A percentile compares a stretch with the other conserved stretches of the same genome.
These are phyloP conservation scores for Boletellus ananas DNA, from an alignment of 768 basidiomycete genomes.

Conservation along the genomic window DNA sequence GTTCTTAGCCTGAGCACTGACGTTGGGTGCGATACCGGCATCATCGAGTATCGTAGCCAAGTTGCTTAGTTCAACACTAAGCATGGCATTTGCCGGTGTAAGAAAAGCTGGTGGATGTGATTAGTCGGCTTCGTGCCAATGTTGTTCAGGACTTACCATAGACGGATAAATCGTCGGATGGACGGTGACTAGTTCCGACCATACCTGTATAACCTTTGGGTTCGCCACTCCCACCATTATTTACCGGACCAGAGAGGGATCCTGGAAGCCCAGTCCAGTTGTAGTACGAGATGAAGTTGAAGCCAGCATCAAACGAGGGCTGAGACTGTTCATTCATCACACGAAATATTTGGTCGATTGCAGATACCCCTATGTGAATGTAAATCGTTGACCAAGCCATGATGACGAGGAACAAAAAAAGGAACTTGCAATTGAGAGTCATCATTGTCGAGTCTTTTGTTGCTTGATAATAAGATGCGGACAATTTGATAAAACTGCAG, in stretches of 20 bases:
- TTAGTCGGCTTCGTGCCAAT: not conserved
- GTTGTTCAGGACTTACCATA: constrained; percentile 45
- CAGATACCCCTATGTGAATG: constrained; percentile 50
- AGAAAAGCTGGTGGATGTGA: constrained; percentile 55
- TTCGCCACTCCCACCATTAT: constrained; percentile 70
- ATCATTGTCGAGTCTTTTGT: constrained; percentile 71
- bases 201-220: constrained; percentile 71
- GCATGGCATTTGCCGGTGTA: constrained; percentile 79
- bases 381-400: not conserved
- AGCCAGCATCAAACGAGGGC: constrained; percentile 61
- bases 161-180: constrained; percentile 68
- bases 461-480: constrained; percentile 65
- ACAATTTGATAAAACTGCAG: constrained; percentile 76
- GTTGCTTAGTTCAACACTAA: constrained; percentile 66
- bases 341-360: constrained; percentile 68
- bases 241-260: constrained; percentile 53
- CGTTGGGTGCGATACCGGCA: constrained; percentile 42
- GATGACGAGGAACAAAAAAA: not conserved
- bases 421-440: constrained; percentile 57
- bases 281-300: constrained; percentile 73
- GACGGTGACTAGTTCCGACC: constrained; percentile 74
- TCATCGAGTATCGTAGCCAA: constrained; percentile 58
- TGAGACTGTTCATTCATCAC: constrained; percentile 79
- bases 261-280: constrained; percentile 77
- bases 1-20: constrained; percentile 49